phyloP scores from a whole-genome alignment of 352 stramenopile species.

The Phytophthora pini region DNA sequence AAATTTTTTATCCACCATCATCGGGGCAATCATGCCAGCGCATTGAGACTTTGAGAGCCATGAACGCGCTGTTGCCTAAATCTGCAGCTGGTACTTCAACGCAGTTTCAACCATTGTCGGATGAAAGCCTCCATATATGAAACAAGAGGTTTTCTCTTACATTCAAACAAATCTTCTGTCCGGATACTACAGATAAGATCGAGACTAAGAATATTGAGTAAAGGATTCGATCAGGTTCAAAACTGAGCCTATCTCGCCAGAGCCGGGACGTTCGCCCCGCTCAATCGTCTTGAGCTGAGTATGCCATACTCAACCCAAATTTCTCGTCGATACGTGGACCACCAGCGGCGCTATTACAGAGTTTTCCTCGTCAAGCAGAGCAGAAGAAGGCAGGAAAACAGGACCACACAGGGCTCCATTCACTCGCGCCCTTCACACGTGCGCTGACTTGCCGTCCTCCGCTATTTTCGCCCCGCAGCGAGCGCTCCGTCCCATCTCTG shows the following conservation, averaged over 20 bases:
- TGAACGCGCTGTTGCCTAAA: constrained; percentile 10
- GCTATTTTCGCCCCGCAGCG: constrained; percentile 16
- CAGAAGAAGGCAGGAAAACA: constrained; percentile 6
- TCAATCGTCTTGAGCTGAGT: constrained; percentile 21
- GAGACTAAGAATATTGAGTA: not conserved
- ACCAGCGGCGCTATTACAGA: constrained; percentile 32
- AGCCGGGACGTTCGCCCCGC: constrained; percentile 13
- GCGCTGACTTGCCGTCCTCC: constrained; percentile 2
- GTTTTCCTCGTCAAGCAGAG: constrained; percentile 40
- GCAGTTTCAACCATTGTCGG: not conserved
- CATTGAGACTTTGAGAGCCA: constrained; percentile 8
- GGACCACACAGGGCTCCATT: constrained; percentile 16
- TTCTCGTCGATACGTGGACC: constrained; percentile 19
- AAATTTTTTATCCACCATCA: constrained; percentile 31
- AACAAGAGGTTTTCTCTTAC: not conserved
- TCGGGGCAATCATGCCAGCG: constrained; percentile 15
- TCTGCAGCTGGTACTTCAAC: constrained; percentile 26
- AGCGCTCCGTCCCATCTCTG: constrained; percentile 16
- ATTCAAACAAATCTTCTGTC: not conserved
- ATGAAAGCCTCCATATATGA: not conserved
- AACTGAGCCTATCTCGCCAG: constrained; percentile 14
- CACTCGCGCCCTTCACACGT: constrained; percentile 5
- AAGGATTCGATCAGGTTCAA: constrained; percentile 22
- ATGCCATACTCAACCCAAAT: constrained; percentile 27
- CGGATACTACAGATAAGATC: not conserved